A percentile compares a stretch with the other conserved stretches of the same genome.
phyloP scores from a whole-genome alignment of 1,139 yeast genomes.

The Zhuliangozyma parablackwelliae region DNA sequence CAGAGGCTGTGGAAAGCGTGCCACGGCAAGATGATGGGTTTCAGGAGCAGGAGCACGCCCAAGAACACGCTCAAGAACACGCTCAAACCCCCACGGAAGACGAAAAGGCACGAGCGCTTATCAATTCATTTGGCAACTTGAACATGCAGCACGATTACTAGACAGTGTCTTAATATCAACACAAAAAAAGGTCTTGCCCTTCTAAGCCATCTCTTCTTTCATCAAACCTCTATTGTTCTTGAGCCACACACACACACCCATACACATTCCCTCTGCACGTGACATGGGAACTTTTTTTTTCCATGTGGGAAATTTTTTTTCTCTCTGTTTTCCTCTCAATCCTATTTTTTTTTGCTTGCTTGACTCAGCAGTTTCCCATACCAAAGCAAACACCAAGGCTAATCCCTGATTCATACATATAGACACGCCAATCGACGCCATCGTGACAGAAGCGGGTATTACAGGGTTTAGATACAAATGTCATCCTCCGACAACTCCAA shows the following conservation, averaged over 20 bases:
- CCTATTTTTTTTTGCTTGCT: background rate
- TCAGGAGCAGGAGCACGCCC: too few relatives aligned
- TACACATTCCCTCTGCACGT: background rate
- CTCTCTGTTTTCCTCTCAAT: background rate
- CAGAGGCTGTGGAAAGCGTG: too few relatives aligned
- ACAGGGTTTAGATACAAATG: too few relatives aligned
- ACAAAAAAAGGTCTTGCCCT: too few relatives aligned
- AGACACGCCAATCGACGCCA: too few relatives aligned
- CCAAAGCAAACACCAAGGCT: too few relatives aligned
- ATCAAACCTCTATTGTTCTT: too few relatives aligned
- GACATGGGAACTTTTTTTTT: background rate
- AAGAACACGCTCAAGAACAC: too few relatives aligned
- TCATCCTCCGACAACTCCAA: slow-evolving; percentile 4
- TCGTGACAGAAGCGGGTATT: too few relatives aligned
- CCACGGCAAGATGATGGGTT: too few relatives aligned
- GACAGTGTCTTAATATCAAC: background rate
- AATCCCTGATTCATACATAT: too few relatives aligned
- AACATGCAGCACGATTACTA: background rate
- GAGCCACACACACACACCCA: background rate
- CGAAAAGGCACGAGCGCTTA: slow-evolving; percentile 21
- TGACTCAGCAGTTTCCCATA: background rate
- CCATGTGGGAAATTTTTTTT: background rate
- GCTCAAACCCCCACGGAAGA: slow-evolving; percentile 11
- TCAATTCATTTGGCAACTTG: slow-evolving; percentile 14
- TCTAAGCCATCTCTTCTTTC: too few relatives aligned